Percentiles rank a stretch among this genome's conserved stretches.
phyloP scores from a whole-genome alignment of 306 rosid genomes.

The Rosa lucieae region DNA sequence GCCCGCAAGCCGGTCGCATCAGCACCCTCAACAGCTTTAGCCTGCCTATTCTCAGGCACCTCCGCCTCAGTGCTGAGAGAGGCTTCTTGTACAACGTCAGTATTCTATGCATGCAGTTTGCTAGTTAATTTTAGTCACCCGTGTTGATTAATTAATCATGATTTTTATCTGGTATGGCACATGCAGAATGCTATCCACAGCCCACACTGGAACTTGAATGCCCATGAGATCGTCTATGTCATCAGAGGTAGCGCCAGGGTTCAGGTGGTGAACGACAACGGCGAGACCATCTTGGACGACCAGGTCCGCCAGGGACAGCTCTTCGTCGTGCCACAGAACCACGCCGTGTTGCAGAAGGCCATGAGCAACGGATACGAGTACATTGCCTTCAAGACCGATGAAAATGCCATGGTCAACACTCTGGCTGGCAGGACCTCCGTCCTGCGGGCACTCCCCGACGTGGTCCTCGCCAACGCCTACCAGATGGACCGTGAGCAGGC shows the following conservation, averaged over 20 bases:
- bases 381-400: constrained; percentile 25
- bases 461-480: constrained; percentile 24
- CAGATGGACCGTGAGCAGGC: constrained; percentile 37
- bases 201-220: constrained; percentile 68
- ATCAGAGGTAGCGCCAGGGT: constrained; percentile 49
- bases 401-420: constrained; percentile 14
- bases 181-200: constrained; percentile 52
- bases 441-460: constrained; percentile 39
- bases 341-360: constrained; percentile 41
- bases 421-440: constrained; percentile 43
- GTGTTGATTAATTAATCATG: too few relatives aligned
- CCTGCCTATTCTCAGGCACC: constrained; percentile 28
- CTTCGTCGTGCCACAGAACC: constrained; percentile 58
- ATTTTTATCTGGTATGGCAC: neutral
- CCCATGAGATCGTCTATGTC: constrained; percentile 49
- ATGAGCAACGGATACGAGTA: constrained; percentile 42
- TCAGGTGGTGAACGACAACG: constrained; percentile 51
- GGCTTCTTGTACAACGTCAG: constrained; percentile 30
- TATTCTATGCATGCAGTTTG: neutral
- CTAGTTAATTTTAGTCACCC: neutral
- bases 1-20: constrained; percentile 36
- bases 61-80: constrained; percentile 36
- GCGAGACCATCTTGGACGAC: constrained; percentile 36
- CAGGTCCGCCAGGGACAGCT: constrained; percentile 41
- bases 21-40: constrained; percentile 28